phyloP scores from a whole-genome alignment of 2,329 filamentous ascomycete species.

The Epichloe brachyelytri region DNA sequence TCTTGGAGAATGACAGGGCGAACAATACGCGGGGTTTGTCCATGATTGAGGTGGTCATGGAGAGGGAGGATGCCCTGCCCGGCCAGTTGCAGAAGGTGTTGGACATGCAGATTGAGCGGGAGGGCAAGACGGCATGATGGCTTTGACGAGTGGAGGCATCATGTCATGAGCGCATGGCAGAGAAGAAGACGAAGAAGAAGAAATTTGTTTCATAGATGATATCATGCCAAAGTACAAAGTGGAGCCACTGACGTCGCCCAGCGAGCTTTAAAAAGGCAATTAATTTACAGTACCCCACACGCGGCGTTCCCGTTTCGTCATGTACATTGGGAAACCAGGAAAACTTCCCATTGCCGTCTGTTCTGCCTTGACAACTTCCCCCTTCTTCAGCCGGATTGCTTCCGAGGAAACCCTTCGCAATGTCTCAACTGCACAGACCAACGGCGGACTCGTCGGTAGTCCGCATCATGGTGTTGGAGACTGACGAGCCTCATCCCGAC shows the following conservation, averaged over 20 bases:
- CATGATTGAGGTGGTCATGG: slow-evolving; percentile 7
- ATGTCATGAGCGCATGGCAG: background rate
- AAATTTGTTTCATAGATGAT: too few relatives aligned
- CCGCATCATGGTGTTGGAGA: slow-evolving; percentile 42
- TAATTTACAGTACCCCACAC: too few relatives aligned
- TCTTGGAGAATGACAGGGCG: background rate
- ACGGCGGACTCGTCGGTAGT: slow-evolving; percentile 16
- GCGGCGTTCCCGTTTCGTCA: too few relatives aligned
- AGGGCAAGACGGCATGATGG: background rate
- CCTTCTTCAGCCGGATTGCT: too few relatives aligned
- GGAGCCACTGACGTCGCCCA: too few relatives aligned
- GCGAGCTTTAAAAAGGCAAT: too few relatives aligned
- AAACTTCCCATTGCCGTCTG: too few relatives aligned
- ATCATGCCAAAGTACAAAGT: background rate
- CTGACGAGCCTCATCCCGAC: slow-evolving; percentile 40
- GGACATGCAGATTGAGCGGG: slow-evolving; percentile 3
- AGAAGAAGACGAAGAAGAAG: background rate
- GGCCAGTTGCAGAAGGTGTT: slow-evolving; percentile 5
- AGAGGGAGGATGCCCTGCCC: slow-evolving; percentile 6
- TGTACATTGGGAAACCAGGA: too few relatives aligned
- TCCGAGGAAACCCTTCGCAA: slow-evolving; percentile 3
- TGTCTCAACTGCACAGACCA: slow-evolving; percentile 16
- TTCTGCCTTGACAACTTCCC: too few relatives aligned
- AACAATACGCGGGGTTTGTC: background rate
- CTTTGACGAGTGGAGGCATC: background rate